phyloP scores from a whole-genome alignment of 2,329 filamentous ascomycete genomes.

The Fusarium concolor region DNA sequence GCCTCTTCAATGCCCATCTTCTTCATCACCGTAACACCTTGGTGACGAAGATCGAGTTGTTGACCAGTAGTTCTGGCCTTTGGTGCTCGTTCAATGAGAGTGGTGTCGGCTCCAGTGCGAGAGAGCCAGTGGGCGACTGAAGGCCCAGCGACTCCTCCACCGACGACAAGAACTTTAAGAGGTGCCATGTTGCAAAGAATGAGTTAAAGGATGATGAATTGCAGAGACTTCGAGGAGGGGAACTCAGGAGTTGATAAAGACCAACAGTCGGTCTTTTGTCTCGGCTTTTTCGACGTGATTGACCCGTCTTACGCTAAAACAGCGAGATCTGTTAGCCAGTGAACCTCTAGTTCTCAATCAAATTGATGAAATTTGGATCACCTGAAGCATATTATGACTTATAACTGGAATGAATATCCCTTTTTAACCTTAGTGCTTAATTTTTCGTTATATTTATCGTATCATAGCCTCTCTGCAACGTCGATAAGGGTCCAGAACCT shows the following conservation, averaged over 20 bases:
- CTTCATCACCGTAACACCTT: constrained; percentile 19
- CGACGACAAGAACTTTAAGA: constrained; percentile 30
- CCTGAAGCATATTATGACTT: no score
- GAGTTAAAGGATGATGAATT: background rate
- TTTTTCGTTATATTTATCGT: background rate
- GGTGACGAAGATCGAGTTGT: constrained; percentile 17
- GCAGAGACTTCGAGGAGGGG: background rate
- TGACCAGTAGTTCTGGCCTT: constrained; percentile 4
- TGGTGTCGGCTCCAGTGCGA: constrained; percentile 21
- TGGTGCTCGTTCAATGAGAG: constrained; percentile 21
- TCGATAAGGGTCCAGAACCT: background rate
- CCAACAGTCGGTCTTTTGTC: background rate
- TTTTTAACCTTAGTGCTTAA: background rate
- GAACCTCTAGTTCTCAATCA: no score
- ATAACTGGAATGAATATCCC: no score
- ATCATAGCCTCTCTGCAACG: background rate
- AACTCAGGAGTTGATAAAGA: background rate
- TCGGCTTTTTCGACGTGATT: background rate
- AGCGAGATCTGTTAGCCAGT: background rate
- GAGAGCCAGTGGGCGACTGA: constrained; percentile 31
- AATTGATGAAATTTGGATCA: no score
- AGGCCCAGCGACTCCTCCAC: constrained; percentile 34
- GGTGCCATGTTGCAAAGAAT: constrained; percentile 1
- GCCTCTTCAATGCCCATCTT: constrained; percentile 27
- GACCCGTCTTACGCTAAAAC: background rate